Base-by-base conservation (phyloP, 176 grass and related monocot genomes). In the Puya raimondii region DNA sequence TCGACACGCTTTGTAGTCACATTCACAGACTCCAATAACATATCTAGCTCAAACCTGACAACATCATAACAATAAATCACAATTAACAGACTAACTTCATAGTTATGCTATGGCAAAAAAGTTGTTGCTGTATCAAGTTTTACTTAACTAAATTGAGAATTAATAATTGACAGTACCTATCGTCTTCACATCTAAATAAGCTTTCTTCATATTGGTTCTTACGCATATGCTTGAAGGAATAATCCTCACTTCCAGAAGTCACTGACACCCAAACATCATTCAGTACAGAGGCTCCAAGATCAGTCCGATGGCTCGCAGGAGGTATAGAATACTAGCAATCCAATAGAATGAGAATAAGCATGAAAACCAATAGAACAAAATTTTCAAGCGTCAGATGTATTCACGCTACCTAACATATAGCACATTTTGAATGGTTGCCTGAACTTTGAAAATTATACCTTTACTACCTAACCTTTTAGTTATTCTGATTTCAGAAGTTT, bases 191-290 rank as follows among this genome's bases (percentile, higher is more conserved):
- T 87, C 89, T 82, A 86, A 99, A 99, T 63, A 99, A 85, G 78
- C 94, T 99, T 74, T 99, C 94, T 81, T 99, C 94, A 59, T 99
- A 99, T 70, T 99, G 94, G 81, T 99, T 99, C 73, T 93, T 99
- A 29, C 94, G 80, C 94, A 99, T 99, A 51, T 99, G 94, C 79
- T 99, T 99, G 76, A 99, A 99, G 63, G 94, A 99, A 84, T 93
- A 99, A 81, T 99, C 94, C 67, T 99, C 94, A 72, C 94, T 99
- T 86, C 94, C 94, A 53, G 94, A 99, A 75, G 94, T 99, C 76
- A 99, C 94, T 13, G 94, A 99, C 48, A 99, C 94, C 94, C 94
- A 99, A 23, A 80, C 70, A 77, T 99, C 94, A 26, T 99, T 99
- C 47, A 99, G 78, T 59, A 99, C 80, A 15, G 81, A 81, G n/a